Percentiles rank a stretch among this genome's conserved stretches.
Evolutionary conservation across 106 monocot genomes (phyloP).

Genomic region (Amphibolis antarctica): DNA sequence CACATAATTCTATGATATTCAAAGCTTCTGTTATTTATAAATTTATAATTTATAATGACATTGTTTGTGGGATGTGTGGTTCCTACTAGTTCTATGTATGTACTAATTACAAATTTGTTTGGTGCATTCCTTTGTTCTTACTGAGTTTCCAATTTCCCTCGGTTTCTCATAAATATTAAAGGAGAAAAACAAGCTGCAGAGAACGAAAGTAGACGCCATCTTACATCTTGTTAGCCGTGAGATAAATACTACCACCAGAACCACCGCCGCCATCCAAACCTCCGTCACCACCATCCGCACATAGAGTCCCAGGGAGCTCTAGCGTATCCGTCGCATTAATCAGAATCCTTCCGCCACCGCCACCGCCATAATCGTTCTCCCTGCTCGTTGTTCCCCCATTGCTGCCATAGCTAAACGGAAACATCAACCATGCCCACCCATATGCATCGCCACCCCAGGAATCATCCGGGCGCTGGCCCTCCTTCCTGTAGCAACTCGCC

Average conservation of each 20-base stretch:
- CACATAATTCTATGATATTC: too few species aligned
- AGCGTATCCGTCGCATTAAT: constrained; percentile 38
- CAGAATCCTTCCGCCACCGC: constrained; percentile 66
- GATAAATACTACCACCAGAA: constrained; percentile 84
- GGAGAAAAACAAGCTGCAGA: neutral
- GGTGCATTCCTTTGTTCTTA: too few species aligned
- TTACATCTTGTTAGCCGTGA: constrained; percentile 66
- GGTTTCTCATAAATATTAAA: too few species aligned
- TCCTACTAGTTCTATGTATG: too few species aligned
- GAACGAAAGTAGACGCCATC: neutral
- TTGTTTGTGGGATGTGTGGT: too few species aligned
- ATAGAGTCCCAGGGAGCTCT: constrained; percentile 40
- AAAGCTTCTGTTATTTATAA: too few species aligned
- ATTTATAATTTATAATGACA: too few species aligned
- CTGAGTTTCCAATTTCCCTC: too few species aligned
- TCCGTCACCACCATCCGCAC: constrained; percentile 68
- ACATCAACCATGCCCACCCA: constrained; percentile 49
- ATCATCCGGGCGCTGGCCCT: constrained; percentile 73
- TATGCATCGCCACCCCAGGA: constrained; percentile 97
- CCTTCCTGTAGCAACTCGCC: constrained; percentile 72
- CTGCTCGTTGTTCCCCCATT: constrained; percentile 70
- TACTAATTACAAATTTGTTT: too few species aligned
- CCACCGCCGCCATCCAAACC: constrained; percentile 48
- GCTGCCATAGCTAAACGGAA: constrained; percentile 75
- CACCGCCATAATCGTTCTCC: constrained; percentile 85